Conservation (phyloP, 140 eudicot species). For the Senecio squalidus region DNA sequence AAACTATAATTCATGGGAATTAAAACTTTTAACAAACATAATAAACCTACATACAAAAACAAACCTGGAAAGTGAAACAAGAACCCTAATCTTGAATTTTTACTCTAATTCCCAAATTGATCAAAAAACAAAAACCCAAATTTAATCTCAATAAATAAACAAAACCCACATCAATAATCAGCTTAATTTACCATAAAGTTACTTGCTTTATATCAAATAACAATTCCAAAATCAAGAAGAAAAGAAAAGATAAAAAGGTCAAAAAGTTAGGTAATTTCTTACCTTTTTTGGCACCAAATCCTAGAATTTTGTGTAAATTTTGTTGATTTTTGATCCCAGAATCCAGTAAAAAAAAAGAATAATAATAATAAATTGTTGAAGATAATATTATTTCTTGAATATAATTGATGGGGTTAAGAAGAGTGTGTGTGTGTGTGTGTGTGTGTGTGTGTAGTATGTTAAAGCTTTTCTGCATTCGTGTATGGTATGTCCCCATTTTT, state of each 20-base stretch:
- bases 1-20: constrained; percentile 1
- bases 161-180: constrained; percentile 2
- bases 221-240: constrained; percentile 8
- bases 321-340: constrained; percentile 11
- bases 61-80: constrained; percentile 7
- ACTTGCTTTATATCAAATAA: constrained; percentile 16
- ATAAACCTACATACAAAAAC: constrained; percentile 15
- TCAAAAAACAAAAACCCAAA: neutral
- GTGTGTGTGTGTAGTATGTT: too few relatives aligned
- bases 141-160: constrained; percentile 1
- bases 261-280: constrained; percentile 29
- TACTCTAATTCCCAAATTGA: neutral
- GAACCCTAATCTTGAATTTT: neutral
- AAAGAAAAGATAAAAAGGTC: neutral
- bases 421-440: neutral
- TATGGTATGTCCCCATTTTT: constrained; percentile 32
- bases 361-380: constrained; percentile 2
- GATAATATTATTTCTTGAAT: constrained; percentile 1
- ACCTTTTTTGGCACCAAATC: constrained; percentile 13
- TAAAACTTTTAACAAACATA: neutral
- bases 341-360: constrained; percentile 18
- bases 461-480: constrained; percentile 24
- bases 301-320: constrained; percentile 4
- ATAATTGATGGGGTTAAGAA: constrained; percentile 9
- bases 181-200: neutral